Percentiles rank a stretch among this genome's conserved stretches.
Conservation (phyloP, 306 rosid genomes). For the Inga leiocalycina region DNA sequence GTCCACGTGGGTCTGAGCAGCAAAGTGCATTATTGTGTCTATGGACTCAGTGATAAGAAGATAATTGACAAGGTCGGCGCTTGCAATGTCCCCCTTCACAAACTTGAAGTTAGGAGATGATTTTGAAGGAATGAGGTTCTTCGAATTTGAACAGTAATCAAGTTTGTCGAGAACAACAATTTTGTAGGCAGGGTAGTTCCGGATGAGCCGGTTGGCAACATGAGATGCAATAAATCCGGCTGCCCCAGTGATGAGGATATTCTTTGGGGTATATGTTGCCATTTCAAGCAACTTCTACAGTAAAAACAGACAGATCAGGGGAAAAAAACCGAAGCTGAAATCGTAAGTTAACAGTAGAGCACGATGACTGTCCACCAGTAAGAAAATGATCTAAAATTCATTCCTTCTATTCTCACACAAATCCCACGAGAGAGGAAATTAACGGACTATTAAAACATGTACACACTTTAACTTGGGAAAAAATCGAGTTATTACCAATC, state of each 20-base stretch:
- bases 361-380: background rate
- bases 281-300: constrained; percentile 50
- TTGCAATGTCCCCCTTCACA: constrained; percentile 90
- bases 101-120: constrained; percentile 85
- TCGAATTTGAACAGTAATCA: constrained; percentile 87
- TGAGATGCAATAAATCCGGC: constrained; percentile 97
- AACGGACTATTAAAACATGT: background rate
- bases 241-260: constrained; percentile 91
- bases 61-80: constrained; percentile 93
- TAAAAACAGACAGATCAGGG: background rate
- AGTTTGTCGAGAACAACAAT: constrained; percentile 94
- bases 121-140: constrained; percentile 77
- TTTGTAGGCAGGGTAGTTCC: constrained; percentile 74
- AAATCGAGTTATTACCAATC: background rate
- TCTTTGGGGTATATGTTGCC: constrained; percentile 81
- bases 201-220: constrained; percentile 86
- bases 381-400: constrained; percentile 14
- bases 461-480: background rate
- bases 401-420: background rate
- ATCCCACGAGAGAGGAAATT: background rate
- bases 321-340: background rate
- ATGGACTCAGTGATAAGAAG: constrained; percentile 81
- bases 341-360: background rate
- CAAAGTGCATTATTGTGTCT: constrained; percentile 93
- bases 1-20: constrained; percentile 96